phyloP scores from a whole-genome alignment of 441 rosid genomes.

The Arabidopsis lyrata region DNA sequence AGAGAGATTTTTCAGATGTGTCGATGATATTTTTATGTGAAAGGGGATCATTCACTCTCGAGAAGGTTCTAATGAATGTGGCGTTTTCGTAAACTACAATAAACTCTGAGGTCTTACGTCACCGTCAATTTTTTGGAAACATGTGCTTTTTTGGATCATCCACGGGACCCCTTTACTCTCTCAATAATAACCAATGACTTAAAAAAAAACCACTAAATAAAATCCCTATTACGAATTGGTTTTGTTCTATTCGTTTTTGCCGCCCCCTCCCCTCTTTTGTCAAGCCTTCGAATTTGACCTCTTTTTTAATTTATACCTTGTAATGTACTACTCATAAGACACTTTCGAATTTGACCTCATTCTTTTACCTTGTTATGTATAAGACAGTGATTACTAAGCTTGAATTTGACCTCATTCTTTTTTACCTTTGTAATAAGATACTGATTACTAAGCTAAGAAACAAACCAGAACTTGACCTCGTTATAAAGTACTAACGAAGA shows the following conservation, averaged over 20 bases:
- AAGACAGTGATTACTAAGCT: too few relatives aligned
- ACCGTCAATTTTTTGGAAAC: conserved; percentile 3
- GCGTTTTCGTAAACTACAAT: neutral
- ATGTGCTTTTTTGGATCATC: conserved; percentile 29
- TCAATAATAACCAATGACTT: too few relatives aligned
- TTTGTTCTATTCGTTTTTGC: neutral
- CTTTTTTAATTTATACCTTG: neutral
- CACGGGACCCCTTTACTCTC: conserved; percentile 7
- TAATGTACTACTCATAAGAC: neutral
- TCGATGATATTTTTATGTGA: too few relatives aligned
- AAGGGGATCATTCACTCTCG: conserved; percentile 26
- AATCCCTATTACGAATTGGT: too few relatives aligned
- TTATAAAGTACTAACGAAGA: neutral
- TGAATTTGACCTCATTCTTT: neutral
- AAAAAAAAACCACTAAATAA: too few relatives aligned
- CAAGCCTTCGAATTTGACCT: neutral
- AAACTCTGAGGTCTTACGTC: conserved; percentile 16
- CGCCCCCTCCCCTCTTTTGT: neutral
- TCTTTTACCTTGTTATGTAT: neutral
- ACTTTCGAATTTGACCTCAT: neutral
- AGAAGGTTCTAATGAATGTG: conserved; percentile 52
- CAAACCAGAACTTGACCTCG: neutral
- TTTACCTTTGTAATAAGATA: neutral
- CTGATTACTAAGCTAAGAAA: neutral
- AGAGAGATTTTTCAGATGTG: too few relatives aligned